phyloP scores from a whole-genome alignment of 2,329 filamentous ascomycete genomes.

The Teratosphaeria destructans region DNA sequence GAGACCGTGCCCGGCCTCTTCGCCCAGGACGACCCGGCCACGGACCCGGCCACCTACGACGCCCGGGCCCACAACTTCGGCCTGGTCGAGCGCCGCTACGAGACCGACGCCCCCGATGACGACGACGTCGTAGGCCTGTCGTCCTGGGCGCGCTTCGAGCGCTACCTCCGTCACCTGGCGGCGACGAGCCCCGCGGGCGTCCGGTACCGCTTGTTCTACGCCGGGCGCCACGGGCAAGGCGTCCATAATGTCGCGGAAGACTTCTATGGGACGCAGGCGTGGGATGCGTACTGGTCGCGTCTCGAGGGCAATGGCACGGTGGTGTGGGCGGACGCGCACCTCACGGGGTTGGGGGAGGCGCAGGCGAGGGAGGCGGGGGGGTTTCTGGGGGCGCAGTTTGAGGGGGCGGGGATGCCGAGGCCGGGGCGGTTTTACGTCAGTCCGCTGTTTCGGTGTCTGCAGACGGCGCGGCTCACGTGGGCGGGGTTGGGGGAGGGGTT shows the following conservation, averaged over 20 bases:
- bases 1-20: conserved; percentile 39
- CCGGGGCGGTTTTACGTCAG: conserved; percentile 57
- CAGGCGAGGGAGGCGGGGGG: conserved; percentile 49
- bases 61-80: conserved; percentile 31
- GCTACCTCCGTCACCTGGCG: conserved; percentile 46
- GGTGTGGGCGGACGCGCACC: conserved; percentile 52
- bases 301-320: conserved; percentile 53
- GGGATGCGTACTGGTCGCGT: conserved; percentile 58
- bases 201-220: conserved; percentile 56
- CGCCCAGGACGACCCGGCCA: conserved; percentile 39
- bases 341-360: conserved; percentile 46
- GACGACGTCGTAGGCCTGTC: conserved; percentile 34
- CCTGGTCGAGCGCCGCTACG: conserved; percentile 37
- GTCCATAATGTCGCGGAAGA: conserved; percentile 51
- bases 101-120: conserved; percentile 27
- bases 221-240: conserved; percentile 62
- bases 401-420: conserved; percentile 44
- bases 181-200: conserved; percentile 34
- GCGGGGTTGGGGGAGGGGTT: conserved; percentile 47
- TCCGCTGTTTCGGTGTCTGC: conserved; percentile 52
- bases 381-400: conserved; percentile 49
- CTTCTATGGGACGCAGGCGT: conserved; percentile 57
- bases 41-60: conserved; percentile 38
- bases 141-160: conserved; percentile 55
- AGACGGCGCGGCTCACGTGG: conserved; percentile 55